Conservation (phyloP, 106 monocot species). For the Platanthera zijinensis region DNA sequence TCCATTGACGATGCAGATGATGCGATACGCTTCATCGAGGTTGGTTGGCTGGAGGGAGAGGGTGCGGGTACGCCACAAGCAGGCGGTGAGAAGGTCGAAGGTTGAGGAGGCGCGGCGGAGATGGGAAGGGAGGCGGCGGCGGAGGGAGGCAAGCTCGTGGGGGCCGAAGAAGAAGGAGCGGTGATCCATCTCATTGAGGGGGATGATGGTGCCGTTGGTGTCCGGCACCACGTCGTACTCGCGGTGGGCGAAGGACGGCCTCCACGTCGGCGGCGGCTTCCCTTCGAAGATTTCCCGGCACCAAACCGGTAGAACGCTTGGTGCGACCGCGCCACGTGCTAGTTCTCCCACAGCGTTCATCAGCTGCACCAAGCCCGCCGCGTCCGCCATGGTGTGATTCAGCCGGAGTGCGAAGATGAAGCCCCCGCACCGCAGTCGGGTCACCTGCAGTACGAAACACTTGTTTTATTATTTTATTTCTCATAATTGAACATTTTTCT, state of each 20-base stretch:
- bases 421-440: conserved; percentile 50
- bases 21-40: conserved; percentile 23
- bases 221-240: conserved; percentile 18
- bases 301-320: conserved; percentile 23
- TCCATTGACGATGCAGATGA: conserved; percentile 40
- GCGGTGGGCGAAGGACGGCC: conserved; percentile 20
- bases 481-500: no score
- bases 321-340: conserved; percentile 13
- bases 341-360: conserved; percentile 30
- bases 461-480: no score
- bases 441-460: conserved; percentile 20
- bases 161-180: conserved; percentile 43
- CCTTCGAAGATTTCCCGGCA: conserved; percentile 17
- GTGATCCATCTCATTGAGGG: conserved; percentile 13
- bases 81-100: conserved; percentile 38
- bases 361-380: conserved; percentile 34
- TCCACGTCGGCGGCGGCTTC: neutral
- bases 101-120: conserved; percentile 5
- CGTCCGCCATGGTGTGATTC: conserved; percentile 66
- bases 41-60: conserved; percentile 11
- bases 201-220: conserved; percentile 8
- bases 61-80: conserved; percentile 27
- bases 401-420: conserved; percentile 51
- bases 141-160: conserved; percentile 19
- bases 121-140: conserved; percentile 13